These are phyloP conservation scores for Wickerhamomyces rabaulensis DNA, from an alignment of 805 yeast genomes.

Conservation along the genomic window DNA sequence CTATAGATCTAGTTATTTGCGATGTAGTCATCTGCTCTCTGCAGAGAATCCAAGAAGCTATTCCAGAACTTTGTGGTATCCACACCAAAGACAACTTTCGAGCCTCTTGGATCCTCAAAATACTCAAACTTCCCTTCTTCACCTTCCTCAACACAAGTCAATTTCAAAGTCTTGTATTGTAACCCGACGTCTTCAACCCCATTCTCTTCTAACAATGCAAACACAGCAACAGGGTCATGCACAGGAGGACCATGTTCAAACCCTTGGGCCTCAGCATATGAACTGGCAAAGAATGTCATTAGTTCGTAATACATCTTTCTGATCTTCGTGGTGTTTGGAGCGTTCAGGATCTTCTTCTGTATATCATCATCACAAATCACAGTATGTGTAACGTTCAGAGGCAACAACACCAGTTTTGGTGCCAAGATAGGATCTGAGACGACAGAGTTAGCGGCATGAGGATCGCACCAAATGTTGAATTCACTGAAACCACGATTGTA, in stretches of 20 bases:
- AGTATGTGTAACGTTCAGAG: slow-evolving; percentile 67
- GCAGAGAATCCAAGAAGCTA: slow-evolving; percentile 33
- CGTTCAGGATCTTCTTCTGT: slow-evolving; percentile 34
- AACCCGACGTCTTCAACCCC: slow-evolving; percentile 19
- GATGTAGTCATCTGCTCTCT: slow-evolving; percentile 27
- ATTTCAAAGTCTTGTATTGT: slow-evolving; percentile 9
- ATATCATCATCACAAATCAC: slow-evolving; percentile 46
- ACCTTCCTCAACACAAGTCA: slow-evolving; percentile 18
- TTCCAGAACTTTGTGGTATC: slow-evolving; percentile 43
- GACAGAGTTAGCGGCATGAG: slow-evolving; percentile 63
- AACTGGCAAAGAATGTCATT: slow-evolving; percentile 42
- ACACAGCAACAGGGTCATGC: slow-evolving; percentile 75
- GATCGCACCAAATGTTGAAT: slow-evolving; percentile 72
- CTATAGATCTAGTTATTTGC: not conserved
- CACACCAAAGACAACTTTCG: slow-evolving; percentile 34
- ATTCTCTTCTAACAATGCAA: slow-evolving; percentile 40
- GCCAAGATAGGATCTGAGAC: slow-evolving; percentile 40
- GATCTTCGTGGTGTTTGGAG: slow-evolving; percentile 32
- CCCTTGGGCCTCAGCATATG: slow-evolving; percentile 38
- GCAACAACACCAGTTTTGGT: slow-evolving; percentile 49
- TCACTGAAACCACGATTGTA: slow-evolving; percentile 48
- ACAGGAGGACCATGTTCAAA: slow-evolving; percentile 62
- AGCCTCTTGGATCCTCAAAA: slow-evolving; percentile 25
- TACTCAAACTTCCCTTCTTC: slow-evolving; percentile 23
- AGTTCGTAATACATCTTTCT: slow-evolving; percentile 52